Percentiles rank a stretch among this genome's conserved stretches.
Evolutionary conservation across 306 rosid species (phyloP).

Genomic region (Betula pendula): DNA sequence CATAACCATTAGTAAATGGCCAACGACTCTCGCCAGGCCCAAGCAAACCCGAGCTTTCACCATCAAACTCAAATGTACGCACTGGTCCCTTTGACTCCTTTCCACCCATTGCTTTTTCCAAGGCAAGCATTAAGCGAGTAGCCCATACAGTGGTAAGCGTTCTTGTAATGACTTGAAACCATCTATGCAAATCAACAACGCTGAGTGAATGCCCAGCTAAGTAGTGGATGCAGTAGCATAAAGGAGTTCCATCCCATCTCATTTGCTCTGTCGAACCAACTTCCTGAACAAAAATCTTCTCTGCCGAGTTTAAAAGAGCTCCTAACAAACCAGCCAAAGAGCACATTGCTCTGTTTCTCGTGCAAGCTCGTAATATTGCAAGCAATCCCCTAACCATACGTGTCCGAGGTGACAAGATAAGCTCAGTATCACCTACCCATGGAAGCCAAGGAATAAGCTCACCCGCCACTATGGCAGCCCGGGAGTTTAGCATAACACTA

Average conservation of each 20-base stretch:
- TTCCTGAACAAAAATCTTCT: conserved; percentile 63
- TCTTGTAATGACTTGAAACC: conserved; percentile 81
- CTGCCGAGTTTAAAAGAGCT: conserved; percentile 82
- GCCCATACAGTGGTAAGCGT: conserved; percentile 81
- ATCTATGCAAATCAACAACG: conserved; percentile 72
- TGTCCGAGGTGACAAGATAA: conserved; percentile 86
- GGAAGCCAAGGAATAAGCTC: conserved; percentile 98
- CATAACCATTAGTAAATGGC: conserved; percentile 95
- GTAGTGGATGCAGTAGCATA: conserved; percentile 91
- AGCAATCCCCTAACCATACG: conserved; percentile 95
- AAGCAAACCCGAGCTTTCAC: conserved; percentile 98
- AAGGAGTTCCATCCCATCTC: conserved; percentile 92
- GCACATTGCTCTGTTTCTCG: conserved; percentile 98
- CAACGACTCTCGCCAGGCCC: conserved; percentile 98
- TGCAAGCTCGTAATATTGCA: conserved; percentile 93
- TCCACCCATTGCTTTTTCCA: conserved; percentile 86
- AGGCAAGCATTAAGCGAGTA: conserved; percentile 69
- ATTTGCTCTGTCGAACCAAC: conserved; percentile 60
- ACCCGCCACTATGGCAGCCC: conserved; percentile 92
- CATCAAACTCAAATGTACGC: conserved; percentile 93
- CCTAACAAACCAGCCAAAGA: conserved; percentile 90
- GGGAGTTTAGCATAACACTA: conserved; percentile 95
- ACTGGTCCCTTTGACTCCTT: conserved; percentile 94
- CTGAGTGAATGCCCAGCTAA: conserved; percentile 90
- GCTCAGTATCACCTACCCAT: conserved; percentile 67